Percentiles rank a stretch among this genome's conserved stretches.
phyloP scores from a whole-genome alignment of 306 rosid species.

The Aeschynomene evenia region DNA sequence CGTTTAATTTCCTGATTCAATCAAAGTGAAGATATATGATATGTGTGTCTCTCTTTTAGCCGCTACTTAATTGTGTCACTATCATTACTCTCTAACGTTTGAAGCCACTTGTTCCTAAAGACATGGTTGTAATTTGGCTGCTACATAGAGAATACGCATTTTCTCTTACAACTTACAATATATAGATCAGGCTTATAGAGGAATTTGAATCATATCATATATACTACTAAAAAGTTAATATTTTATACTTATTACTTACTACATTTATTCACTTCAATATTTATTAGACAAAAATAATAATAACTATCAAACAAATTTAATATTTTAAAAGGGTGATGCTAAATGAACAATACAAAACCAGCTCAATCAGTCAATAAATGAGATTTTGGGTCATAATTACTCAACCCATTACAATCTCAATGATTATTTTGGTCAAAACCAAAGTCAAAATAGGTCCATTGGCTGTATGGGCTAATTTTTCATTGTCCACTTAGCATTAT shows the following conservation, averaged over 20 bases:
- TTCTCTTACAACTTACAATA: not conserved
- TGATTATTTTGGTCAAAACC: no score
- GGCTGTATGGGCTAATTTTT: no score
- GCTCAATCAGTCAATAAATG: no score
- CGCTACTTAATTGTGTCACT: constrained; percentile 21
- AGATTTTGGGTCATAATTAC: no score
- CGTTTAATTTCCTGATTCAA: no score
- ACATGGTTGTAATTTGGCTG: constrained; percentile 5
- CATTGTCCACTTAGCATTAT: no score
- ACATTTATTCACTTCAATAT: not conserved
- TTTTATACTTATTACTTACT: not conserved
- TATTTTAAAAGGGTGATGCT: no score
- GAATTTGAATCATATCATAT: not conserved
- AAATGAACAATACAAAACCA: no score
- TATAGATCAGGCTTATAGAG: constrained; percentile 6
- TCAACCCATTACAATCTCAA: no score
- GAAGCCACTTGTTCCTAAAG: constrained; percentile 21
- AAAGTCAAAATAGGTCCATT: no score
- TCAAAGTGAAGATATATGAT: not conserved
- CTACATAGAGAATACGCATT: constrained; percentile 21
- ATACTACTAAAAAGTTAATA: not conserved
- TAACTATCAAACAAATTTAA: not conserved
- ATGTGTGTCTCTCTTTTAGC: constrained; percentile 19
- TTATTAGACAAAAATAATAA: not conserved
- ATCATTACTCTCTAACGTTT: not conserved